phyloP scores from a whole-genome alignment of 2,329 filamentous ascomycete genomes.

The Diaporthe sp. region DNA sequence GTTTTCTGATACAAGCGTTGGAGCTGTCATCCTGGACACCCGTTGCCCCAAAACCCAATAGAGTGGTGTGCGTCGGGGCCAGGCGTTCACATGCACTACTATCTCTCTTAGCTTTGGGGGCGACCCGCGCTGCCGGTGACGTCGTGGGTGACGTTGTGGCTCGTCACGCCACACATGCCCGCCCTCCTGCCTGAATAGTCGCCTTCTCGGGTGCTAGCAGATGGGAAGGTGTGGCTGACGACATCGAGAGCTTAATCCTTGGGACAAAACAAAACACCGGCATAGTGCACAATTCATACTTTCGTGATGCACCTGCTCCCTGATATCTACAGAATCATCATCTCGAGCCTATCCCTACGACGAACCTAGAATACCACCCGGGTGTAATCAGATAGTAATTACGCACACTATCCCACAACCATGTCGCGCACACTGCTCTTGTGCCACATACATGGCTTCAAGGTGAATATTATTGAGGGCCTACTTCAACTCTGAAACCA shows the following conservation, averaged over 20 bases:
- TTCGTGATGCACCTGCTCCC: not conserved
- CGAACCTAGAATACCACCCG: not conserved
- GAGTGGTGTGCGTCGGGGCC: not conserved
- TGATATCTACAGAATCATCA: not conserved
- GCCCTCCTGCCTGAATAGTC: not conserved
- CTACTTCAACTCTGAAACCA: too few relatives aligned
- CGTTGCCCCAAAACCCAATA: not conserved
- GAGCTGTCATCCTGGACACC: not conserved
- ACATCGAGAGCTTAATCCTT: not conserved
- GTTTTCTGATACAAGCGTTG: constrained; percentile 16
- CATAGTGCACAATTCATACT: too few relatives aligned
- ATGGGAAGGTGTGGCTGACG: constrained; percentile 39
- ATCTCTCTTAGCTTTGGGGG: not conserved
- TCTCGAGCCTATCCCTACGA: not conserved
- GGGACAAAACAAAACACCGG: not conserved
- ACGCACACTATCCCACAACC: not conserved
- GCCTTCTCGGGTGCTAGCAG: not conserved
- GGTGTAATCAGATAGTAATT: not conserved
- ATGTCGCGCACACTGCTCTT: constrained; percentile 73
- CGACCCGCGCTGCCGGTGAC: constrained; percentile 32
- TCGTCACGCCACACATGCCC: constrained; percentile 35
- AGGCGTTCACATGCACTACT: constrained; percentile 10
- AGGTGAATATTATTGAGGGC: constrained; percentile 55
- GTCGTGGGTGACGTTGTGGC: constrained; percentile 41
- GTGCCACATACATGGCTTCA: constrained; percentile 84